Conservation (phyloP, 2,329 filamentous ascomycete species). For the Pyrenochaeta sp. region DNA sequence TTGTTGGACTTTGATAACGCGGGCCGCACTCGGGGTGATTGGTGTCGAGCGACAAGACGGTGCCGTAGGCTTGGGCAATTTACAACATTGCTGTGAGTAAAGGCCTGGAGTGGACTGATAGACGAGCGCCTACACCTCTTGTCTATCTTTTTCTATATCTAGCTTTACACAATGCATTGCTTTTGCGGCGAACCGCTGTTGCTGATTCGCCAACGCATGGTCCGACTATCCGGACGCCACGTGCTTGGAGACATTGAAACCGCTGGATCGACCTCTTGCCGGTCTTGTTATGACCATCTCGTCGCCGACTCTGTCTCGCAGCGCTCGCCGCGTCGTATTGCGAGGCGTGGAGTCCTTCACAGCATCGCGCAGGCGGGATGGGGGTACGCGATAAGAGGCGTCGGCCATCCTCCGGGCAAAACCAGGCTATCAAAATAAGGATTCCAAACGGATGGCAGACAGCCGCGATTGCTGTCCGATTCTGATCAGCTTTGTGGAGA, state of each 20-base stretch:
- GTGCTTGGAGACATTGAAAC: no score
- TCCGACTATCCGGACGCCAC: conserved; percentile 35
- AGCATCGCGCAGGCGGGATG: neutral
- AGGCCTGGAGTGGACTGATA: conserved; percentile 12
- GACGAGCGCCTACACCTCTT: conserved; percentile 7
- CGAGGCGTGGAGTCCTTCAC: neutral
- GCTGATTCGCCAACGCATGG: conserved; percentile 25
- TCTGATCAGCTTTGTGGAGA: no score
- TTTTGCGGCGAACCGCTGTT: conserved; percentile 15
- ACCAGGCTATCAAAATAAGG: no score
- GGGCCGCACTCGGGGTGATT: conserved; percentile 20
- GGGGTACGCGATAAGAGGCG: neutral
- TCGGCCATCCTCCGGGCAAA: no score
- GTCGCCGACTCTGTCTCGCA: conserved; percentile 1
- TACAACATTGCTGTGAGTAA: conserved; percentile 33
- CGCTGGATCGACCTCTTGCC: no score
- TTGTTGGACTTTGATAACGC: conserved; percentile 30
- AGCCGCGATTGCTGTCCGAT: no score
- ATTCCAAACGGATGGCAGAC: neutral
- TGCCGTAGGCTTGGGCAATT: conserved; percentile 18
- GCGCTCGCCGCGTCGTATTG: neutral
- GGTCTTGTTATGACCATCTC: conserved; percentile 3
- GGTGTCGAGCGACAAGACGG: conserved; percentile 8
- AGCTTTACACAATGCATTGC: conserved; percentile 18
- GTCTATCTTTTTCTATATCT: conserved; percentile 23